Percentiles rank a stretch among this genome's conserved stretches.
These are phyloP conservation scores for Saccharomycopsis babjevae DNA, from an alignment of 805 yeast genomes.

Conservation along the genomic window DNA sequence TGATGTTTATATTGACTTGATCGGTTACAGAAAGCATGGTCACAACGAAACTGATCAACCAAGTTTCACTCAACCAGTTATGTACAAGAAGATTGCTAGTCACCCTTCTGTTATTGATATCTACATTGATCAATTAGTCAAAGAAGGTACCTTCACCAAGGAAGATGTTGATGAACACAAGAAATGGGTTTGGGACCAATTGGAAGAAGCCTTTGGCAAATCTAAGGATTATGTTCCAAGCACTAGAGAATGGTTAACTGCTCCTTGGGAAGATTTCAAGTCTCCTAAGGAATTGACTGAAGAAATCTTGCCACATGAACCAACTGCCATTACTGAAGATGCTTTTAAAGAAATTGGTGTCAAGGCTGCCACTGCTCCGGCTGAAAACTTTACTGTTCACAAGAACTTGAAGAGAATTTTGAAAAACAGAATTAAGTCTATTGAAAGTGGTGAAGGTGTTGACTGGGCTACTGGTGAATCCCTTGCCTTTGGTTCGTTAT, in stretches of 20 bases:
- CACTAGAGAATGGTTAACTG: slow-evolving; percentile 94
- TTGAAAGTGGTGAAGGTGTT: slow-evolving; percentile 83
- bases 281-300: slow-evolving; percentile 94
- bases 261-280: slow-evolving; percentile 98
- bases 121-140: slow-evolving; percentile 68
- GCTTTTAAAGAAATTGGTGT: slow-evolving; percentile 70
- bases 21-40: slow-evolving; percentile 97
- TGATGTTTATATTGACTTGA: slow-evolving; percentile 92
- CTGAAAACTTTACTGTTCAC: slow-evolving; percentile 76
- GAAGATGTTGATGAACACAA: slow-evolving; percentile 93
- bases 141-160: slow-evolving; percentile 81
- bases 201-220: slow-evolving; percentile 83
- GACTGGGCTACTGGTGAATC: slow-evolving; percentile 99
- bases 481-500: slow-evolving; percentile 88
- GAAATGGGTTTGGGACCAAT: slow-evolving; percentile 92
- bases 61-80: slow-evolving; percentile 93
- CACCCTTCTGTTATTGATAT: slow-evolving; percentile 83
- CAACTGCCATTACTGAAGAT: slow-evolving; percentile 76
- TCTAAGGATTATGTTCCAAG: slow-evolving; percentile 86
- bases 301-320: slow-evolving; percentile 90
- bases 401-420: slow-evolving; percentile 93
- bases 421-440: slow-evolving; percentile 74
- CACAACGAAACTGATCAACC: slow-evolving; percentile 99
- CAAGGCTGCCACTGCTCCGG: slow-evolving; percentile 75
- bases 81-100: slow-evolving; percentile 86